Base-by-base conservation (phyloP, 768 basidiomycete genomes). In the Cantharellus anzutake region DNA sequence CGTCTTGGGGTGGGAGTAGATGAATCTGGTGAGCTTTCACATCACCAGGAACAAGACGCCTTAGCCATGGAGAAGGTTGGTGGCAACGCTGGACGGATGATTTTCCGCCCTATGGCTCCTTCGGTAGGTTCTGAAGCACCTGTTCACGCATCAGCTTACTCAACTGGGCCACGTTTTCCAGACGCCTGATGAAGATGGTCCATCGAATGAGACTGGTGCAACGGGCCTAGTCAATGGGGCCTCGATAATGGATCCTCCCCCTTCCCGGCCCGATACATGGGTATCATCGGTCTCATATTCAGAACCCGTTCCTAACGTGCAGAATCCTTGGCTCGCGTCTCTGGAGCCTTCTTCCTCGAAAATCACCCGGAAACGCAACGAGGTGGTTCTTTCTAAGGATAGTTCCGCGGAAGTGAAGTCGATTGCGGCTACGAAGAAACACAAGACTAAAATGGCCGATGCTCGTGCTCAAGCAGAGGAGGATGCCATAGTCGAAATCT, bases 271-370 rank as follows among this genome's bases (percentile, higher is more conserved):
- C 20, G 20, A 29, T 29, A 29, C 20, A 29, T 29, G 20, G 20
- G 20, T 29, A 29, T 29, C 20, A 29, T 29, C 20, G 20, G 20
- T 29, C 20, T 29, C 20, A 29, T 29, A 29, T 29, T 29, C 20
- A 29, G 20, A 29, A 29, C 20, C 20, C 20, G 20, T 29, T 29
- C 20, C 20, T 29, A 29, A 29, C 20, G 67, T 68, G 20, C 61
- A 63, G 5, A 98, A 98, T 68, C 93, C 93, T 5, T 97, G 94
- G 91, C 81, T 96, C 16, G 70, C 71, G 0, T 71, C 71, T 5
- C 64, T 50, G 3, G 56, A 60, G 5, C 60, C 68, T 3, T 56
- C 73, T 1, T 65, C 74, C 2, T 68, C 70, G 29, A 83, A 80
- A 58, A 70, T 73, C 2, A 72, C 80, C 0, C 80, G 80, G 61